Evolutionary conservation across 768 basidiomycete species (phyloP), one percentile per base, ranked within the genome.

Genomic region (Pulveroboletus sp.): DNA sequence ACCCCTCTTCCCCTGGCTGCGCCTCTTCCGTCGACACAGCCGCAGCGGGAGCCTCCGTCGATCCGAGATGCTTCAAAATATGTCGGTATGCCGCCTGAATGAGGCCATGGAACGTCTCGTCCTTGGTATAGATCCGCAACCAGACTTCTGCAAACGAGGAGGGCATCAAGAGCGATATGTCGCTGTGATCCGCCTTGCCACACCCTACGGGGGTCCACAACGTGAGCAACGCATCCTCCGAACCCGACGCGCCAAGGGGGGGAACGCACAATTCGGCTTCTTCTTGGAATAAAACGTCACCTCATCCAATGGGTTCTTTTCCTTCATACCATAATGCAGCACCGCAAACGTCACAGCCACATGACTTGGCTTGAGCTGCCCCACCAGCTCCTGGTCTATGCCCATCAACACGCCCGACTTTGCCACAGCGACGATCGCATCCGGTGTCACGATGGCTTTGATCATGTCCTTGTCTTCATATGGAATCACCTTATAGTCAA

Each of bases 251-350:
- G 43, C 17, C 18, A 7, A 8, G 10, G 24, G 15, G n/a, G 11
- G 11, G 4, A 5, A 64, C 75, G 51, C 58, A 89, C 87, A 57
- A 49, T 82, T 66, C 0, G 79, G 79, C 15, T 76, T 72, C 13
- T 73, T 69, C 64, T 90, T 90, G 0, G 82, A 80, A 58, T 89
- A 91, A 60, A 91, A 93, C 61, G 75, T 80, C 46, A 89, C 79
- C 14, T 68, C 74, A 39, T 84, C 76, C 40, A 91, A 60, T 1
- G 90, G 90, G 57, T 87, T 88, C 53, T 71, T 65, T 39, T 80
- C 78, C 55, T 77, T 72, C 81, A 85, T 87, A 4, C 89, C 90
- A 57, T 86, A 84, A 61, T 92, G 90, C 75, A 91, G 74, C n/a
- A 63, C 57, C 2, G 80, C 66, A 13, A 82, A 70, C 43, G 83